Percentiles rank a stretch among this genome's conserved stretches.
These are phyloP conservation scores for Kwoniella dejecticola DNA, from an alignment of 768 basidiomycete genomes.

Conservation along the genomic window DNA sequence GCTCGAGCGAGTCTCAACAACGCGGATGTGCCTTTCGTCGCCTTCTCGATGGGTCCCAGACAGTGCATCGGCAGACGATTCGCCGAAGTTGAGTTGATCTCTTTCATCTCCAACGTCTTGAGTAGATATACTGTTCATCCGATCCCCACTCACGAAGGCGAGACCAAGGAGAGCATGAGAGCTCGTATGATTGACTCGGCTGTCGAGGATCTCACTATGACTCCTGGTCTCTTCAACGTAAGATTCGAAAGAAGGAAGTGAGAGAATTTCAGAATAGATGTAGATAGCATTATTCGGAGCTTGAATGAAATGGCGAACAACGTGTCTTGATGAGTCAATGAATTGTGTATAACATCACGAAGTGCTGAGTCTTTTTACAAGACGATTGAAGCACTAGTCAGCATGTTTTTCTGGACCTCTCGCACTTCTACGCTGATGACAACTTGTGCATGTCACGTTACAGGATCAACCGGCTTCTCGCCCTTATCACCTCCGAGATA, in stretches of 20 bases:
- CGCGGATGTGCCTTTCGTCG: slow-evolving; percentile 15
- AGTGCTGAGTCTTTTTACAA: no score
- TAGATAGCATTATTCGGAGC: no score
- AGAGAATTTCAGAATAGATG: background rate
- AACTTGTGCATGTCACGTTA: no score
- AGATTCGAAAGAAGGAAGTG: slow-evolving; percentile 26
- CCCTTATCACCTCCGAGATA: background rate
- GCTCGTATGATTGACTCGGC: slow-evolving; percentile 31
- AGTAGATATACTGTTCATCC: slow-evolving; percentile 29
- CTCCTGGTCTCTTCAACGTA: slow-evolving; percentile 32
- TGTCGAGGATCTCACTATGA: slow-evolving; percentile 36
- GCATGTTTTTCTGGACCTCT: no score
- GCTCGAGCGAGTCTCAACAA: slow-evolving; percentile 2
- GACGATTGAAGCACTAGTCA: no score
- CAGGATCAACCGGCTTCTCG: no score
- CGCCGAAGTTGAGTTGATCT: slow-evolving; percentile 38
- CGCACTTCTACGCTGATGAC: no score
- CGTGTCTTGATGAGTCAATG: background rate
- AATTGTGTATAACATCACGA: no score
- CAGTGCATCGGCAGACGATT: slow-evolving; percentile 40
- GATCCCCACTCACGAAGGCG: slow-evolving; percentile 20
- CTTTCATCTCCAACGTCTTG: slow-evolving; percentile 22
- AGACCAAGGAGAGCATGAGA: slow-evolving; percentile 27
- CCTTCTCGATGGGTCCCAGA: slow-evolving; percentile 31
- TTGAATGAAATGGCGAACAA: no score